Evolutionary conservation across 805 yeast genomes (phyloP).

Genomic region (Suhomyces canberraensis): DNA sequence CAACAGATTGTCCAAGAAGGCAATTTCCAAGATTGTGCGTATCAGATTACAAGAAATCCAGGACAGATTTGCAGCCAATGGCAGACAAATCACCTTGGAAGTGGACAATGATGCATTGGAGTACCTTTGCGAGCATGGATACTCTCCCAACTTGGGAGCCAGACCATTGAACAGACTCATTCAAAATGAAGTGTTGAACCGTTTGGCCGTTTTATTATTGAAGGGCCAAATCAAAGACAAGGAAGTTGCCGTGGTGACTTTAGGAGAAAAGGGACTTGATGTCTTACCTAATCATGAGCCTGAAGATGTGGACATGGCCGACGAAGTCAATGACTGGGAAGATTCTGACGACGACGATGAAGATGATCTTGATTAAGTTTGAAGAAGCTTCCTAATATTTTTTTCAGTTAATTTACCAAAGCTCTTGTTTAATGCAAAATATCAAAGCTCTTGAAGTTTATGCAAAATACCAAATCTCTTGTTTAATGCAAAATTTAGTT

Average conservation of each 20-base stretch:
- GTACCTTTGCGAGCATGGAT: conserved; percentile 81
- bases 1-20: conserved; percentile 87
- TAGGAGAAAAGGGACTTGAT: conserved; percentile 61
- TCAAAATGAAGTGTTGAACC: conserved; percentile 83
- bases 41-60: conserved; percentile 84
- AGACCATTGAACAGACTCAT: conserved; percentile 92
- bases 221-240: conserved; percentile 86
- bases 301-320: conserved; percentile 48
- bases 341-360: conserved; percentile 61
- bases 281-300: conserved; percentile 85
- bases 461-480: too few relatives aligned
- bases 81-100: conserved; percentile 69
- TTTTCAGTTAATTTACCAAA: too few relatives aligned
- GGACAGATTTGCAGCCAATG: conserved; percentile 78
- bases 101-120: conserved; percentile 77
- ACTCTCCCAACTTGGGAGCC: conserved; percentile 93
- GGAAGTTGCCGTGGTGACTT: conserved; percentile 71
- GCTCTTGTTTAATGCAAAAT: too few relatives aligned
- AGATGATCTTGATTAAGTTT: conserved; percentile 3
- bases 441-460: too few relatives aligned
- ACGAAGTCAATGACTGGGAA: conserved; percentile 58
- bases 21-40: conserved; percentile 87
- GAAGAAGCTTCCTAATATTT: too few relatives aligned
- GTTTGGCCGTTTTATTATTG: conserved; percentile 81
- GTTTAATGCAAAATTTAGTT: too few relatives aligned